These are phyloP conservation scores for Phytopythium oedochilum DNA, from an alignment of 352 stramenopile species.

Conservation along the genomic window DNA sequence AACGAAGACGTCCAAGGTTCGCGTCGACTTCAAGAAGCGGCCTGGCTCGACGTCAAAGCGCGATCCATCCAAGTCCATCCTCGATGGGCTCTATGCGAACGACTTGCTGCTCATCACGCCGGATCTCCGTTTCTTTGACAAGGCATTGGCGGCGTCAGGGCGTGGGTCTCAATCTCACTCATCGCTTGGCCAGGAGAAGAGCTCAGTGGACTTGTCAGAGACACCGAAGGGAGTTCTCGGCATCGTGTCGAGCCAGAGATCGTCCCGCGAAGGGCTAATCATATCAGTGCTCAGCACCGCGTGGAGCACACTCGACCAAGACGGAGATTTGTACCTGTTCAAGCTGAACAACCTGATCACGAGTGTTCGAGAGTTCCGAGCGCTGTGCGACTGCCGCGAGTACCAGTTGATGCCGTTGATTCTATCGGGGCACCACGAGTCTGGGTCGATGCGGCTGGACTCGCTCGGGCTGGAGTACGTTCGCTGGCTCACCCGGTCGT, in stretches of 20 bases:
- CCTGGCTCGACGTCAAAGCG: slow-evolving; percentile 16
- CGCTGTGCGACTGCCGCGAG: slow-evolving; percentile 75
- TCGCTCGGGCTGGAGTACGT: slow-evolving; percentile 80
- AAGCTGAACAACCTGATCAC: slow-evolving; percentile 89
- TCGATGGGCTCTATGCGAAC: slow-evolving; percentile 63
- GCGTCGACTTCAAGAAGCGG: slow-evolving; percentile 55
- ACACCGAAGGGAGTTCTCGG: slow-evolving; percentile 53
- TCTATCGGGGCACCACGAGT: slow-evolving; percentile 61
- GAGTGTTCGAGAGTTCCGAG: slow-evolving; percentile 82
- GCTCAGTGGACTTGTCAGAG: neutral
- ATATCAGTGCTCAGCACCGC: slow-evolving; percentile 52
- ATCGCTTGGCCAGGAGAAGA: neutral
- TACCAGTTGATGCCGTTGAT: slow-evolving; percentile 76
- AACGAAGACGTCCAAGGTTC: slow-evolving; percentile 63
- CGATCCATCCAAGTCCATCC: slow-evolving; percentile 18
- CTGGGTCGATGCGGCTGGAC: slow-evolving; percentile 76
- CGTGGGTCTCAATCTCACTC: slow-evolving; percentile 5
- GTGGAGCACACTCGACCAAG: slow-evolving; percentile 46
- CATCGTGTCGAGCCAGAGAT: slow-evolving; percentile 64
- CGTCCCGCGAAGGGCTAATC: slow-evolving; percentile 69
- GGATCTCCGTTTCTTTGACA: slow-evolving; percentile 47
- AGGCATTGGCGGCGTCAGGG: slow-evolving; percentile 14
- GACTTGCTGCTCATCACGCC: slow-evolving; percentile 75
- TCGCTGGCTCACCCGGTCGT: slow-evolving; percentile 67
- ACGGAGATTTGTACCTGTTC: slow-evolving; percentile 60